Base-by-base conservation (phyloP, 1,139 yeast genomes). In the Wickerhamomyces sp. region DNA sequence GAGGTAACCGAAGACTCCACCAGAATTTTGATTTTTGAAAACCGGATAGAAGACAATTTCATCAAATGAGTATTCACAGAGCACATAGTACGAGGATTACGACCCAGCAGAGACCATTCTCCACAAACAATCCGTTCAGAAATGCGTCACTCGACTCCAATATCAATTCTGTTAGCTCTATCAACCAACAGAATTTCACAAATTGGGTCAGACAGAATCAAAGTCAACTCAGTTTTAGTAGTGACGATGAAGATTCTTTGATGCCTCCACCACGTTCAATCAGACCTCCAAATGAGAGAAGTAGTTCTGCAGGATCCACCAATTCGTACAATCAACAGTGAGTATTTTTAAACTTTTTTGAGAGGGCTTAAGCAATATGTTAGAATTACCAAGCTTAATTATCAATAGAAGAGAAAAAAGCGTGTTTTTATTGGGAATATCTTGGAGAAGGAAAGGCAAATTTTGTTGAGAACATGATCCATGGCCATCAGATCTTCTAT, bases 81-180 rank as follows among this genome's bases (percentile, higher is more conserved):
- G 40, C 51, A 32, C 45, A 31, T 31, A 45, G 29, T 43, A 47
- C 35, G 15, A 49, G 26, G 40, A 52, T 18, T 34, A 34, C 65
- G 77, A 53, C 64, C 78, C 40, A 35, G 27, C 36, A 23, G 6
- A 70, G 81, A 56, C 71, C 82, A 45, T 70, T 76, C 50, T 78
- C 84, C 13, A 69, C 79, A 30, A 78, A 78, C 57, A 80, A 80
- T 54, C 86, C 86, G 18, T 80, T 80, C 61, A 71, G 86, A 52
- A 58, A 55, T 51, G 58, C 62, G 36, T 52, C 64, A 18, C 37
- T 46, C 37, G 65, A 59, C 39, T 55, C 59, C 52, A 55, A 55
- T 59, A 54, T 61, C 56, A 53, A 58, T 56, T 49, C 55, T 47
- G 53, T 45, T n/a, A 47, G n/a, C 45, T 47, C 38, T 43, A 57